Conservation (phyloP, 441 rosid genomes). For the Croton laevigatus region DNA sequence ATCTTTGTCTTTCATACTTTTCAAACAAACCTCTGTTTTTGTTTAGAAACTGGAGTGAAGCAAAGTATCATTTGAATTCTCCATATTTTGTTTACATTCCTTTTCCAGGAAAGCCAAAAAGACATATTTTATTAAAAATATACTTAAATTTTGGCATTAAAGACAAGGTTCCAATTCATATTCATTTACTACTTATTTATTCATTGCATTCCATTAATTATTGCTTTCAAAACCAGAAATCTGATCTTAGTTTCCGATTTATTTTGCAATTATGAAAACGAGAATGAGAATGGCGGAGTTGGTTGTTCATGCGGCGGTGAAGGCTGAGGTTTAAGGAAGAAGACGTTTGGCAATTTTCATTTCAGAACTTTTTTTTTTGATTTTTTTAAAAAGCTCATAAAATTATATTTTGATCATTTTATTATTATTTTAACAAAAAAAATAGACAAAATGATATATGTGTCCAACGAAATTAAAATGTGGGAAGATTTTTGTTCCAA, state of each 20-base stretch:
- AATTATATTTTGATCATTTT: too few relatives aligned
- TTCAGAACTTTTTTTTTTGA: too few relatives aligned
- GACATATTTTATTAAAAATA: background rate
- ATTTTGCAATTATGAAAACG: background rate
- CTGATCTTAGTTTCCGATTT: background rate
- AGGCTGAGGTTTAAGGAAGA: too few relatives aligned
- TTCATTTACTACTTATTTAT: slow-evolving; percentile 13
- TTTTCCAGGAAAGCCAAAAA: slow-evolving; percentile 12
- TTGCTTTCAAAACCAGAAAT: background rate
- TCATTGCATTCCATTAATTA: background rate
- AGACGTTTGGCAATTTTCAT: too few relatives aligned
- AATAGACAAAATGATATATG: too few relatives aligned
- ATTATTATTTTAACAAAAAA: too few relatives aligned
- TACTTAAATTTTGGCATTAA: background rate
- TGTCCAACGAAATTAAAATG: too few relatives aligned
- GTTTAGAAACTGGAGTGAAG: slow-evolving; percentile 27
- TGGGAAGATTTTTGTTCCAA: too few relatives aligned
- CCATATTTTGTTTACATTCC: background rate
- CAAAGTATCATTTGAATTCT: background rate
- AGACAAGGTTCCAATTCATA: slow-evolving; percentile 7
- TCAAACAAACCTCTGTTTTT: slow-evolving; percentile 5
- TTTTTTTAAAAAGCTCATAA: too few relatives aligned
- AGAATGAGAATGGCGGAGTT: too few relatives aligned
- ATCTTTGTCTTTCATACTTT: background rate
- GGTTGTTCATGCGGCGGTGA: too few relatives aligned